Percentiles rank a stretch among this genome's conserved stretches.
These are phyloP conservation scores for Lippia alba DNA, from an alignment of 305 asterid genomes.

Conservation along the genomic window DNA sequence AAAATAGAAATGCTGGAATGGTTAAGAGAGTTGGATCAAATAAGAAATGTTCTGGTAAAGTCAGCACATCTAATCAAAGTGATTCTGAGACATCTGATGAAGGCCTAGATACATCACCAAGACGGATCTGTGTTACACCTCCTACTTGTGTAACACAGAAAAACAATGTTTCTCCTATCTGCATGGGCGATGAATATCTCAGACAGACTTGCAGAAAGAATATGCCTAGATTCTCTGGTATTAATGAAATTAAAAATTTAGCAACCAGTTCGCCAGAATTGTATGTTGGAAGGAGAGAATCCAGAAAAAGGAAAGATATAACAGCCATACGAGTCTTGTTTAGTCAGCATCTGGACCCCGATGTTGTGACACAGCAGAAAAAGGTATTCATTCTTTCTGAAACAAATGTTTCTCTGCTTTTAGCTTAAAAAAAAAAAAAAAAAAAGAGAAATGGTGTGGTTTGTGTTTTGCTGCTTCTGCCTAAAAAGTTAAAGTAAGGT, in stretches of 20 bases:
- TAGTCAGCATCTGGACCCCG: conserved; percentile 89
- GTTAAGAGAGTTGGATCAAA: conserved; percentile 41
- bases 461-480: too few species aligned
- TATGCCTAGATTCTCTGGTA: conserved; percentile 50
- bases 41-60: conserved; percentile 18
- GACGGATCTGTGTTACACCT: conserved; percentile 56
- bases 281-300: conserved; percentile 47
- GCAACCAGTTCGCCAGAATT: conserved; percentile 38
- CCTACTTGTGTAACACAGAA: conserved; percentile 44
- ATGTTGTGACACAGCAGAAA: conserved; percentile 74
- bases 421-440: neutral
- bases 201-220: conserved; percentile 74
- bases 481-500: too few species aligned
- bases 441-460: too few species aligned
- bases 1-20: conserved; percentile 37
- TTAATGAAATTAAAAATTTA: conserved; percentile 58
- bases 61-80: conserved; percentile 31
- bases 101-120: conserved; percentile 52
- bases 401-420: neutral
- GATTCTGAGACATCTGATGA: conserved; percentile 39
- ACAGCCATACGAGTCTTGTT: conserved; percentile 71
- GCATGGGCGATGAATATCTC: conserved; percentile 93
- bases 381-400: conserved; percentile 51
- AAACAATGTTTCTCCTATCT: conserved; percentile 70
- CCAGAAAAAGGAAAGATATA: conserved; percentile 80